phyloP scores from a whole-genome alignment of 2,329 filamentous ascomycete species.

The Dactylella cylindrospora region DNA sequence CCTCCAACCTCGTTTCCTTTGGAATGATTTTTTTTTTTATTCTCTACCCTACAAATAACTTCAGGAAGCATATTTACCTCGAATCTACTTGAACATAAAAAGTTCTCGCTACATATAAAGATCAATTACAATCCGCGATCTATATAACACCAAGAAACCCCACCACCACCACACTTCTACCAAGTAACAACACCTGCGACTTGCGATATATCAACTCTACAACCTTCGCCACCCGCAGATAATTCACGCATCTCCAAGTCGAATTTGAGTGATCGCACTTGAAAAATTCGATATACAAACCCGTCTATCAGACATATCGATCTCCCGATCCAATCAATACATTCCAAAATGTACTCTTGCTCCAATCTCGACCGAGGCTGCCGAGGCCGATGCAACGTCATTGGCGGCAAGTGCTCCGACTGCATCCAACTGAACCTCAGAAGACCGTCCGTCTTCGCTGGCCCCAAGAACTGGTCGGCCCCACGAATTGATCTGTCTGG shows the following conservation, averaged over 20 bases:
- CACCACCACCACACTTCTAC: neutral
- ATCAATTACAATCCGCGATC: conserved; percentile 19
- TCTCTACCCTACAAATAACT: too few species aligned
- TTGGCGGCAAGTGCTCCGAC: conserved; percentile 15
- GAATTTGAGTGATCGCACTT: too few species aligned
- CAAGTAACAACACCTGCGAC: neutral
- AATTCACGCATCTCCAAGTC: neutral
- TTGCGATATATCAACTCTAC: neutral
- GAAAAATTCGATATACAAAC: neutral
- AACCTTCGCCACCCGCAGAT: conserved; percentile 1
- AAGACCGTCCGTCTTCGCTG: conserved; percentile 29
- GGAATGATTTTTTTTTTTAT: too few species aligned
- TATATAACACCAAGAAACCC: neutral
- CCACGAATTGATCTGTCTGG: conserved; percentile 33
- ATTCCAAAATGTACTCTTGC: conserved; percentile 39
- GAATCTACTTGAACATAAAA: too few species aligned
- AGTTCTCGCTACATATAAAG: too few species aligned
- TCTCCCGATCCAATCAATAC: too few species aligned
- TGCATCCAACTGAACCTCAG: conserved; percentile 27
- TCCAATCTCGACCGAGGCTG: conserved; percentile 37
- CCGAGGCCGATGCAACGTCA: conserved; percentile 39
- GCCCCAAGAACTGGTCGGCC: conserved; percentile 8
- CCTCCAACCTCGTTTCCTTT: too few species aligned
- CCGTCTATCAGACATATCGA: too few species aligned
- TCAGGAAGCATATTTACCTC: too few species aligned